A percentile compares a stretch with the other conserved stretches of the same genome.
Evolutionary conservation across 208 protist species (phyloP).

Genomic region (Tritrichomonas foetus): DNA sequence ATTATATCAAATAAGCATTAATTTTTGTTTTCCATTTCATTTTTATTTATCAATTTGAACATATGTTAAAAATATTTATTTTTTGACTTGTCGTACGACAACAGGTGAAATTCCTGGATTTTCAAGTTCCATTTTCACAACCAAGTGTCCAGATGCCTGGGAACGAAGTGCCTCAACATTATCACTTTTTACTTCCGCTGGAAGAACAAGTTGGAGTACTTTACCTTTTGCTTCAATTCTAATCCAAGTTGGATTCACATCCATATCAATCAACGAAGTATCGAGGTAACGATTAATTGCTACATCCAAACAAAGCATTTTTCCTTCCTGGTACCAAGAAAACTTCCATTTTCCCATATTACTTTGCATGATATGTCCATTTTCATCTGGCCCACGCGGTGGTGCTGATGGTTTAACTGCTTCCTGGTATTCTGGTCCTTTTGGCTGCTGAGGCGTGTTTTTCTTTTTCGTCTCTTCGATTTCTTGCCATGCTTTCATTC

Average conservation of each 20-base stretch:
- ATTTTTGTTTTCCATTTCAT: neutral
- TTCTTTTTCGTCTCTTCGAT: constrained; percentile 63
- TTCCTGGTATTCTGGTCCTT: constrained; percentile 69
- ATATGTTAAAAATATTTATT: neutral
- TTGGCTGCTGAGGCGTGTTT: constrained; percentile 48
- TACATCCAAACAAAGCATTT: constrained; percentile 68
- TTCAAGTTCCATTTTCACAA: constrained; percentile 25
- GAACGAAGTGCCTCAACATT: constrained; percentile 9
- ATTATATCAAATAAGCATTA: neutral
- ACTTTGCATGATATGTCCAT: constrained; percentile 73
- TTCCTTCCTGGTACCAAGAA: constrained; percentile 66
- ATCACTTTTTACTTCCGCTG: constrained; percentile 64
- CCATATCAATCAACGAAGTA: constrained; percentile 74
- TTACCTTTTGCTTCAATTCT: constrained; percentile 79
- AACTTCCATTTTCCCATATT: constrained; percentile 80
- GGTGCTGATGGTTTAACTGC: constrained; percentile 44
- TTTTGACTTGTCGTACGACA: neutral
- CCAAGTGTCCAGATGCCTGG: neutral
- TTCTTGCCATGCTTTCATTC: constrained; percentile 30
- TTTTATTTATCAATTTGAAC: neutral
- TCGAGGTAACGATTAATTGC: constrained; percentile 78
- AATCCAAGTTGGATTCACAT: constrained; percentile 78
- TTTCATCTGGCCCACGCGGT: constrained; percentile 30
- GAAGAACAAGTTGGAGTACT: constrained; percentile 75
- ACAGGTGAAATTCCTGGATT: neutral